Evolutionary conservation across 169 alveolate species (phyloP).

Genomic region (Babesia gibsoni): DNA sequence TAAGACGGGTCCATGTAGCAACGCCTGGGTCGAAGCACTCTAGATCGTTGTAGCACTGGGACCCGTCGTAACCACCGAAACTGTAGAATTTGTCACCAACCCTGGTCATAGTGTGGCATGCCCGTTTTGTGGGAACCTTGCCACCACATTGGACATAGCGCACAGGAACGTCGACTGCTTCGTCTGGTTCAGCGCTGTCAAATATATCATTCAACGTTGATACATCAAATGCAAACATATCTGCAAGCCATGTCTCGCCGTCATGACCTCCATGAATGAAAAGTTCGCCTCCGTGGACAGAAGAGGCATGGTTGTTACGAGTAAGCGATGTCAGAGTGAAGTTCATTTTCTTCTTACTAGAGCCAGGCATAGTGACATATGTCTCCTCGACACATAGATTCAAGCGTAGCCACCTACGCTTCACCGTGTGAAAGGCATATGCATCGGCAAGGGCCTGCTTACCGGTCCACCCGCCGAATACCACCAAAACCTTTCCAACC

Average conservation of each 20-base stretch:
- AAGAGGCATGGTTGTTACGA: constrained; percentile 73
- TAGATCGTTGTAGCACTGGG: constrained; percentile 69
- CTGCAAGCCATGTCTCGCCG: constrained; percentile 68
- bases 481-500: constrained; percentile 61
- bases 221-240: constrained; percentile 69
- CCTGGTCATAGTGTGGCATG: constrained; percentile 72
- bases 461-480: constrained; percentile 79
- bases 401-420: constrained; percentile 68
- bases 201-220: constrained; percentile 43
- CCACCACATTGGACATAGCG: constrained; percentile 50
- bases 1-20: constrained; percentile 60
- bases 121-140: constrained; percentile 69
- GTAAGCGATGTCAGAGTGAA: constrained; percentile 16
- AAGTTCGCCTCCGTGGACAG: constrained; percentile 55
- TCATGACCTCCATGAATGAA: constrained; percentile 77
- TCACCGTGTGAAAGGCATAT: constrained; percentile 64
- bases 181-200: constrained; percentile 40
- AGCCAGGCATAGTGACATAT: constrained; percentile 11
- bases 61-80: constrained; percentile 78
- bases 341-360: constrained; percentile 17
- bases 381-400: constrained; percentile 56
- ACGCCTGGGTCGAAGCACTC: constrained; percentile 65
- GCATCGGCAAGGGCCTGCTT: constrained; percentile 70
- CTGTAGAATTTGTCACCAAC: constrained; percentile 63
- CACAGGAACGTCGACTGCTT: constrained; percentile 57